Evolutionary conservation across 164 flowering plant species (phyloP).

Genomic region (Houttuynia cordata): DNA sequence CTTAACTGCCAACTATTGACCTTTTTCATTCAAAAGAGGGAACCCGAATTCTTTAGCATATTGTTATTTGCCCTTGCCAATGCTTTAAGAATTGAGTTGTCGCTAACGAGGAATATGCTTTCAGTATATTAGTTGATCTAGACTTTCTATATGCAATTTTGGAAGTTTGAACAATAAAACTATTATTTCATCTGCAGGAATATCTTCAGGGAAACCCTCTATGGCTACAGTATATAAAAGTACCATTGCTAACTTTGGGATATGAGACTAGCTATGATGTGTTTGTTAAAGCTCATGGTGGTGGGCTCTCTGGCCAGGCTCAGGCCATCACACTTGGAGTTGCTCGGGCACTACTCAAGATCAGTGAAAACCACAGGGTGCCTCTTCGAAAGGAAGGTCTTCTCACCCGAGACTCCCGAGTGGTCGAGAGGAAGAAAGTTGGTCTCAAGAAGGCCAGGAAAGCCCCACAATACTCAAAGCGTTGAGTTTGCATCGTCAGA

Average conservation of each 20-base stretch:
- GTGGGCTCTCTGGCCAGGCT: constrained; percentile 94
- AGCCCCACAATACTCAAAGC: constrained; percentile 79
- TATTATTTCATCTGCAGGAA: constrained; percentile 37
- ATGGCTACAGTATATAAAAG: constrained; percentile 76
- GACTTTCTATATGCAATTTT: too few species aligned
- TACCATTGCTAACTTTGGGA: constrained; percentile 63
- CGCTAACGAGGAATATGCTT: too few species aligned
- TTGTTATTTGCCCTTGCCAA: too few species aligned
- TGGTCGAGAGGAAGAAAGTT: constrained; percentile 91
- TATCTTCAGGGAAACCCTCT: constrained; percentile 95
- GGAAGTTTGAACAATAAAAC: too few species aligned
- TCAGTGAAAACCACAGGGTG: constrained; percentile 52
- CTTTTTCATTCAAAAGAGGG: too few species aligned
- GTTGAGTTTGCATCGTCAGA: constrained; percentile 33
- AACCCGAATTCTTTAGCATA: too few species aligned
- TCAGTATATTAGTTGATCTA: too few species aligned
- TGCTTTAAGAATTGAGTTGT: too few species aligned
- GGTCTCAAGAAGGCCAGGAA: constrained; percentile 94
- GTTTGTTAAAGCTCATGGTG: constrained; percentile 94
- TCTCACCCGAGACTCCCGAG: constrained; percentile 81
- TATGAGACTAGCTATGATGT: constrained; percentile 75
- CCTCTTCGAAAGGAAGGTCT: constrained; percentile 77
- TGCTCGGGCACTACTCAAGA: constrained; percentile 88
- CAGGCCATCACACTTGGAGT: constrained; percentile 92
- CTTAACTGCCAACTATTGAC: too few species aligned